Base-by-base conservation (phyloP, 192 early-diverging fungal genomes). In the Coemansia pectinata region DNA sequence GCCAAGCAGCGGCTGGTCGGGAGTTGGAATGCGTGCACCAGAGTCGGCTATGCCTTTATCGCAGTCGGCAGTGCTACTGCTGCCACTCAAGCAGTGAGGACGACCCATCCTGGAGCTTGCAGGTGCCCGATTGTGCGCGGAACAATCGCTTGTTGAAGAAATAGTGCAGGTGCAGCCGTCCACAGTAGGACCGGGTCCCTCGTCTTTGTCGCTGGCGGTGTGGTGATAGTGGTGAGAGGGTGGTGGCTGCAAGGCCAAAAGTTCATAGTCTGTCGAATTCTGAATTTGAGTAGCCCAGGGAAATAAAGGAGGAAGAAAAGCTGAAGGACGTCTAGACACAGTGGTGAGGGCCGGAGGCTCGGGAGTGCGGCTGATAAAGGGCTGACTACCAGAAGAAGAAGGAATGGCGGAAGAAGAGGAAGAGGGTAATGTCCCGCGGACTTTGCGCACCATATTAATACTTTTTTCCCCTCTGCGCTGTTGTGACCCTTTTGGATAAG, bases 1-100 rank as follows among this genome's bases (percentile, higher is more conserved):
- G 57, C 47, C 50, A n/a, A 82, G 72, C 17, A 82, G 72, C 57
- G 80, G 80, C 74, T 82, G 80, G 72, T 82, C 80, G 21, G 75
- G 80, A 33, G 80, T 70, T 3, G 79, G 50, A 25, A 65, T 42
- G 62, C 60, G 55, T 31, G 27, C 55, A 34, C 55, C 55, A 38
- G 47, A 33, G 44, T 66, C 71, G 21, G 38, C 52, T 38, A 25
- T 59, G 38, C 52, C 47, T 11, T 36, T 39, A 52, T 61, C 48
- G 36, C 41, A 12, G 29, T 29, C 29, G 55, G 55, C 55, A 58
- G 55, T 58, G 15, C 55, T 58, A 58, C 55, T 58, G 55, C 55
- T 34, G 55, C 55, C 29, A 31, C 55, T 58, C 55, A 58, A 31
- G 52, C 33, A 55, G 55, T n/a, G 55, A 10, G 29, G 55, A 31